Evolutionary conservation across 345 rosid genomes (phyloP).

Genomic region (Chamaenerion angustifolium): DNA sequence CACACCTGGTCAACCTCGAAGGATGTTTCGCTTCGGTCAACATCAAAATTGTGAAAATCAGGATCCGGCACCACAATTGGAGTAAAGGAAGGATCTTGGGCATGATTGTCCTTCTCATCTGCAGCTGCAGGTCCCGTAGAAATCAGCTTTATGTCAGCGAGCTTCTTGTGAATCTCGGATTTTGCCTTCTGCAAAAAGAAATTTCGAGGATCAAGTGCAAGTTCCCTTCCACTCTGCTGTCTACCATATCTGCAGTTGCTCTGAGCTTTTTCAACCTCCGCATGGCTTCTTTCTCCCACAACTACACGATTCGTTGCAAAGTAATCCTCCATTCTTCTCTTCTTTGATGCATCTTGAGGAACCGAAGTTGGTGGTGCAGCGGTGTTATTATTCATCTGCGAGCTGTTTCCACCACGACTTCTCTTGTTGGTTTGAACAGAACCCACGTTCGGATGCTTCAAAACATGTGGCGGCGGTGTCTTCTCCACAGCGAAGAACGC

Average conservation of each 20-base stretch:
- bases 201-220: constrained; percentile 33
- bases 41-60: constrained; percentile 83
- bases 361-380: constrained; percentile 14
- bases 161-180: constrained; percentile 25
- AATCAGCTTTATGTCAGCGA: constrained; percentile 25
- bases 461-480: constrained; percentile 47
- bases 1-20: constrained; percentile 76
- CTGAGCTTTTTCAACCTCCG: constrained; percentile 18
- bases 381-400: constrained; percentile 16
- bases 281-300: constrained; percentile 13
- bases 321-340: constrained; percentile 28
- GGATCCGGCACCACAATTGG: constrained; percentile 76
- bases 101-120: constrained; percentile 12
- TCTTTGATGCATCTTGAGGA: constrained; percentile 29
- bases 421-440: constrained; percentile 30
- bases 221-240: constrained; percentile 26
- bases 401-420: constrained; percentile 19
- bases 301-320: constrained; percentile 10
- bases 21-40: constrained; percentile 56
- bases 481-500: constrained; percentile 62
- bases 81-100: constrained; percentile 9
- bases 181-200: constrained; percentile 38
- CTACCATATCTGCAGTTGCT: constrained; percentile 15
- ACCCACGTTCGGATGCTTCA: constrained; percentile 24
- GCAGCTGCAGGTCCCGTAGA: constrained; percentile 10